A percentile compares a stretch with the other conserved stretches of the same genome.
phyloP scores from a whole-genome alignment of 1,284 basidiomycete genomes.

The Ceratobasidium theobromae region DNA sequence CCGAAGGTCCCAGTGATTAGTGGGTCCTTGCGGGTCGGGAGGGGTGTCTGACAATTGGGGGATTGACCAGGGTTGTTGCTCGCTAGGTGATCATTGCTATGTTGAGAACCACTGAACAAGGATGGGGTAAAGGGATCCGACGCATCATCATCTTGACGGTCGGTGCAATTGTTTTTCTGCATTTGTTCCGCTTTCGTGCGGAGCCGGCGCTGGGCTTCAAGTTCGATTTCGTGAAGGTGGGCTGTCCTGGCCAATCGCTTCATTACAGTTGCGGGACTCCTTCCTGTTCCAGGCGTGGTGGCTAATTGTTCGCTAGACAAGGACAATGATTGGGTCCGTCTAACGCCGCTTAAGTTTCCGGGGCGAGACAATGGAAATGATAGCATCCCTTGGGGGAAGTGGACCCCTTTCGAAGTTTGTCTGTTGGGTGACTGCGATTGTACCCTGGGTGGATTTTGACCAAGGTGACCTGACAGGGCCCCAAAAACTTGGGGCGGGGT shows the following conservation, averaged over 20 bases:
- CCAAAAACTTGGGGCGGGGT: background rate
- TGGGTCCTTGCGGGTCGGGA: background rate
- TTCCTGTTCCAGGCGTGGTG: background rate
- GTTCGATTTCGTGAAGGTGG: slow-evolving; percentile 33
- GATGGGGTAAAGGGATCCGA: background rate
- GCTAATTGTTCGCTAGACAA: slow-evolving; percentile 18
- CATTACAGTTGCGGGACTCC: slow-evolving; percentile 2
- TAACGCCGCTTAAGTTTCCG: background rate
- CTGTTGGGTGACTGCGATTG: background rate
- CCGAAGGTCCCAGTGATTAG: background rate
- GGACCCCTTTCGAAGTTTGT: background rate
- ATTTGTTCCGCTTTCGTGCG: background rate
- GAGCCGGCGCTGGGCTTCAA: slow-evolving; percentile 6
- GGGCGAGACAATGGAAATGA: background rate
- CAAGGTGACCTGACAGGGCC: background rate
- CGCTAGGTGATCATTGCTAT: background rate
- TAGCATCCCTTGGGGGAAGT: slow-evolving; percentile 15
- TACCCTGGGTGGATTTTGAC: background rate
- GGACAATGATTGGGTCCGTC: slow-evolving; percentile 23
- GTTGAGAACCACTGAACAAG: background rate
- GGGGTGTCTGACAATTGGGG: background rate
- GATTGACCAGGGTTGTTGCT: background rate
- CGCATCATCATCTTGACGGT: background rate
- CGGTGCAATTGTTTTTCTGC: background rate
- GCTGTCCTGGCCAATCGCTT: slow-evolving; percentile 34